Conservation (phyloP, 257 asterid genomes). For the Fraxinus anomala region DNA sequence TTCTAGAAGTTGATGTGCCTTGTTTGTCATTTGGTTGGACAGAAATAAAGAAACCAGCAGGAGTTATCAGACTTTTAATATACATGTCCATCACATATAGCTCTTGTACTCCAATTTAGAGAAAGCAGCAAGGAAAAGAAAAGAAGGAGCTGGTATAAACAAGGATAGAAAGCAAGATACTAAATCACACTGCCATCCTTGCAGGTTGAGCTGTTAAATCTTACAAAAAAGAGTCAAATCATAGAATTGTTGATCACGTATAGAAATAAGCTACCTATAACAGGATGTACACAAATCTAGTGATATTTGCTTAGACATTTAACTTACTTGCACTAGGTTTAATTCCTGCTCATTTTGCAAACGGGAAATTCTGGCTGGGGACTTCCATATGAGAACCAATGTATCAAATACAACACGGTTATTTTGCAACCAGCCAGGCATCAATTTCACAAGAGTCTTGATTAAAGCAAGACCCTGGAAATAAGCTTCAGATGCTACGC, state of each 20-base stretch:
- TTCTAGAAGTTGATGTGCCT: too few species aligned
- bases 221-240: neutral
- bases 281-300: neutral
- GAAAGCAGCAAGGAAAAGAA: neutral
- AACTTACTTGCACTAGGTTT: conserved; percentile 88
- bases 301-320: conserved; percentile 13
- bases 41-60: too few species aligned
- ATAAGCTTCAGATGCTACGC: conserved; percentile 77
- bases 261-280: neutral
- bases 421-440: conserved; percentile 98
- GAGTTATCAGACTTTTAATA: neutral
- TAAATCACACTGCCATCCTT: neutral
- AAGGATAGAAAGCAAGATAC: neutral
- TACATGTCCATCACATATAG: neutral
- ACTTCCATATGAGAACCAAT: conserved; percentile 86
- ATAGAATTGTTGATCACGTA: neutral
- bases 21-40: too few species aligned
- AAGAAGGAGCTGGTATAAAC: neutral
- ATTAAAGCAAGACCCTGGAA: conserved; percentile 96
- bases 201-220: neutral
- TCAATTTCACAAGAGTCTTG: conserved; percentile 88
- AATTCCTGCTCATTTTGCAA: conserved; percentile 93
- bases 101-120: neutral
- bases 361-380: conserved; percentile 81
- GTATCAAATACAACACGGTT: conserved; percentile 81